phyloP scores from a whole-genome alignment of 140 eudicot genomes.

The Ambrosia hybrid region DNA sequence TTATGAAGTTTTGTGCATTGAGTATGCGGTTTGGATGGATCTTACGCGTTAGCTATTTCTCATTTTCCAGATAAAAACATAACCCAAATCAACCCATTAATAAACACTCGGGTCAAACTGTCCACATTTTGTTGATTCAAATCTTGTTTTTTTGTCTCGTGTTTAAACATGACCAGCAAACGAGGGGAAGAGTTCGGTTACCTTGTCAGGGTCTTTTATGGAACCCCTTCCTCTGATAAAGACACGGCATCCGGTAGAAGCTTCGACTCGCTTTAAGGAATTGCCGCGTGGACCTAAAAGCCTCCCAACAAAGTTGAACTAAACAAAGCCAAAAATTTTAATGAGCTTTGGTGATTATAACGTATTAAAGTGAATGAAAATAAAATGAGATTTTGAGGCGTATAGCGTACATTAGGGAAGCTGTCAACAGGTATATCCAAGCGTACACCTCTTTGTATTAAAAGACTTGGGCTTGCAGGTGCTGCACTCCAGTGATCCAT shows the following conservation, averaged over 20 bases:
- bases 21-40: not conserved
- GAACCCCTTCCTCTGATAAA: constrained; percentile 82
- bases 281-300: constrained; percentile 86
- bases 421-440: constrained; percentile 75
- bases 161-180: no score
- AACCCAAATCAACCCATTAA: not conserved
- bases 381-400: not conserved
- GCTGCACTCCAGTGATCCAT: constrained; percentile 59
- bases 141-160: no score
- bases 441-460: constrained; percentile 54
- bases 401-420: constrained; percentile 62
- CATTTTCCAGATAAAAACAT: not conserved
- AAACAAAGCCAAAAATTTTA: not conserved
- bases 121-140: not conserved
- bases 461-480: constrained; percentile 68
- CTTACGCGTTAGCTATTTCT: not conserved
- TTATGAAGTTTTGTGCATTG: not conserved
- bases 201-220: constrained; percentile 75
- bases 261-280: constrained; percentile 81
- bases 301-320: constrained; percentile 90
- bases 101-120: not conserved
- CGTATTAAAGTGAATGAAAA: no score
- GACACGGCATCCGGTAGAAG: constrained; percentile 78
- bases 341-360: not conserved
- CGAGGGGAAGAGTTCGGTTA: constrained; percentile 1